phyloP scores from a whole-genome alignment of 2,329 filamentous ascomycete genomes.

The Aspergillus felis region DNA sequence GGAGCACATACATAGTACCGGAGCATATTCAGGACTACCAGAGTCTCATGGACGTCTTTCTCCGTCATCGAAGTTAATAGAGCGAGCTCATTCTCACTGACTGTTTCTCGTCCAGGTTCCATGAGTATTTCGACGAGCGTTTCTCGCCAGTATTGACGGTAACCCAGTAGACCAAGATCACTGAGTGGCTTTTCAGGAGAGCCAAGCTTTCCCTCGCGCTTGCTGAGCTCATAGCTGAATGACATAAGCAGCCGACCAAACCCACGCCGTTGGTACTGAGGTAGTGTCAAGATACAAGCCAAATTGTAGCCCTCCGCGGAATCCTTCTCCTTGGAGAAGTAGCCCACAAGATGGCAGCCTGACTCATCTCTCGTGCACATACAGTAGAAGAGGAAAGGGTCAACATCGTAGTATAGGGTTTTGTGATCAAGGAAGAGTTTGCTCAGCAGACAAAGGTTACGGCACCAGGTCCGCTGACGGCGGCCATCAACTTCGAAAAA shows the following conservation, averaged over 20 bases:
- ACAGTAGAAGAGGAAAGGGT: slow-evolving; percentile 95
- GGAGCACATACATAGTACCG: slow-evolving; percentile 65
- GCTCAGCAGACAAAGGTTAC: slow-evolving; percentile 90
- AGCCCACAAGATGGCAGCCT: slow-evolving; percentile 96
- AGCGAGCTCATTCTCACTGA: slow-evolving; percentile 83
- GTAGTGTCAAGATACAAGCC: slow-evolving; percentile 93
- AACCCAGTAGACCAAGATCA: slow-evolving; percentile 87
- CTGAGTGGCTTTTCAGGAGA: slow-evolving; percentile 95
- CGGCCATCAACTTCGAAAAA: slow-evolving; percentile 98
- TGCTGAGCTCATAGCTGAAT: slow-evolving; percentile 95
- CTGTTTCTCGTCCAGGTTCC: slow-evolving; percentile 59
- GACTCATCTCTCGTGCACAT: slow-evolving; percentile 90
- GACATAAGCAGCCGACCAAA: slow-evolving; percentile 92
- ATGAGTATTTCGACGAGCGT: slow-evolving; percentile 85
- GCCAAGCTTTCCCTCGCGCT: slow-evolving; percentile 90
- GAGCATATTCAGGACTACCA: slow-evolving; percentile 92
- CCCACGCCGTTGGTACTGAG: slow-evolving; percentile 92
- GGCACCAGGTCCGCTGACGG: slow-evolving; percentile 97
- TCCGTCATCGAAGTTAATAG: slow-evolving; percentile 87
- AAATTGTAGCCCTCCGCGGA: slow-evolving; percentile 96
- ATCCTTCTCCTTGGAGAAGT: slow-evolving; percentile 98
- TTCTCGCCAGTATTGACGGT: slow-evolving; percentile 97
- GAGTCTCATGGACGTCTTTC: slow-evolving; percentile 89
- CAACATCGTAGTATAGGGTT: slow-evolving; percentile 95
- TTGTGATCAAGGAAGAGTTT: slow-evolving; percentile 99